Conservation (phyloP, 129 eudicot genomes). For the Calendula officinalis region DNA sequence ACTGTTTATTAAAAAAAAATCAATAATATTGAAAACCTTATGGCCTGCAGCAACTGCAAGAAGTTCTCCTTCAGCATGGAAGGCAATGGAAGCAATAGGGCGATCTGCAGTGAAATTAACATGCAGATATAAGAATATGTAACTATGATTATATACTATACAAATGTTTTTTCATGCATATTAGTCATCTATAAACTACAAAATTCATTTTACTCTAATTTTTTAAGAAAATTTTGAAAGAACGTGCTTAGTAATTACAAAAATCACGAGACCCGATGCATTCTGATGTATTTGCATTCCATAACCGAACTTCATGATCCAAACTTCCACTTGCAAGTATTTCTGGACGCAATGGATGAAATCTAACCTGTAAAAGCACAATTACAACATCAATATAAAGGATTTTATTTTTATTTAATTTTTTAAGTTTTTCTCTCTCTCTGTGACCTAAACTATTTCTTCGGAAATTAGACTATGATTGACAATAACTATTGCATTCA, state of each 20-base stretch:
- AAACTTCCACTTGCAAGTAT: constrained; percentile 95
- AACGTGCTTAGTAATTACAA: constrained; percentile 50
- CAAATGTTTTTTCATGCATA: constrained; percentile 11
- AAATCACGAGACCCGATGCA: constrained; percentile 88
- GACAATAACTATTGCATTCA: not conserved
- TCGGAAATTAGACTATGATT: no score
- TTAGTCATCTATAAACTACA: not conserved
- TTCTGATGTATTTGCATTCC: constrained; percentile 95
- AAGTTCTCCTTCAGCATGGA: constrained; percentile 92
- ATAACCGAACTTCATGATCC: constrained; percentile 95
- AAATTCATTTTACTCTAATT: not conserved
- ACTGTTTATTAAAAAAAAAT: not conserved
- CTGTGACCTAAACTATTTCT: no score
- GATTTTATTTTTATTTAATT: not conserved
- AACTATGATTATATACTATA: constrained; percentile 10
- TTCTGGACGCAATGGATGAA: constrained; percentile 84
- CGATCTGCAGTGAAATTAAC: constrained; percentile 54
- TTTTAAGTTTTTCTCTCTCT: not conserved
- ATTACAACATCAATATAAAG: constrained; percentile 9
- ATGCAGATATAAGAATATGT: constrained; percentile 13
- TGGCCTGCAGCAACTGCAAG: constrained; percentile 98
- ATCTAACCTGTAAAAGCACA: constrained; percentile 71
- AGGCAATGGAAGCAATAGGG: constrained; percentile 95
- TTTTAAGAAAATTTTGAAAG: constrained; percentile 10
- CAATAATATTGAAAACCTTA: constrained; percentile 49